A percentile compares a stretch with the other conserved stretches of the same genome.
phyloP scores from a whole-genome alignment of 2,329 filamentous ascomycete species.

The Cordyceps militaris region DNA sequence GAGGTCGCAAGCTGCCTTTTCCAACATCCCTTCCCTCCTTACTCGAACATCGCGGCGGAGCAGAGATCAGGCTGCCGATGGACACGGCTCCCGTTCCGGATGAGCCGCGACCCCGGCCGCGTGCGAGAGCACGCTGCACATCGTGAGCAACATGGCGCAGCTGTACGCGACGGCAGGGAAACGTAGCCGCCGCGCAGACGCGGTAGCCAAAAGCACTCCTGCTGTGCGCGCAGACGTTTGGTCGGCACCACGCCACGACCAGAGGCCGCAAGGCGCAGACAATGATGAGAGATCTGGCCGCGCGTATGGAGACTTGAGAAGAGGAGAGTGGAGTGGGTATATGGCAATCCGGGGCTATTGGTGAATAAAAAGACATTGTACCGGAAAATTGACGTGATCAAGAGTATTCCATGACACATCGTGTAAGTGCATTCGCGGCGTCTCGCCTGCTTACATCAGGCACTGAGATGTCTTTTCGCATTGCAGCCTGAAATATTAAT shows the following conservation, averaged over 20 bases:
- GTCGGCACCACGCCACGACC: not conserved
- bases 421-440: not conserved
- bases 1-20: too few species aligned
- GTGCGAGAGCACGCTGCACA: not conserved
- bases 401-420: not conserved
- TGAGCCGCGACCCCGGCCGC: not conserved
- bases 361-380: not conserved
- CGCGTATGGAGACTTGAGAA: not conserved
- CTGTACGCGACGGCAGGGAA: not conserved
- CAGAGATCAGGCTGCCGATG: not conserved
- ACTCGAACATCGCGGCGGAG: not conserved
- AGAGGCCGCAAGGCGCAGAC: not conserved
- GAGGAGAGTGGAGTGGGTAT: not conserved
- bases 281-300: not conserved
- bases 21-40: not conserved
- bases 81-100: constrained; percentile 1
- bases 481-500: too few species aligned
- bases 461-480: too few species aligned
- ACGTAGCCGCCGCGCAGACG: not conserved
- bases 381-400: not conserved
- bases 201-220: not conserved
- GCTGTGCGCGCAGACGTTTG: not conserved
- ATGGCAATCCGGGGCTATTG: not conserved
- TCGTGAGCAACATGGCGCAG: not conserved
- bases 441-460: not conserved